These are phyloP conservation scores for Colletotrichum liaoningense DNA, from an alignment of 2,329 filamentous ascomycete species.

Conservation along the genomic window DNA sequence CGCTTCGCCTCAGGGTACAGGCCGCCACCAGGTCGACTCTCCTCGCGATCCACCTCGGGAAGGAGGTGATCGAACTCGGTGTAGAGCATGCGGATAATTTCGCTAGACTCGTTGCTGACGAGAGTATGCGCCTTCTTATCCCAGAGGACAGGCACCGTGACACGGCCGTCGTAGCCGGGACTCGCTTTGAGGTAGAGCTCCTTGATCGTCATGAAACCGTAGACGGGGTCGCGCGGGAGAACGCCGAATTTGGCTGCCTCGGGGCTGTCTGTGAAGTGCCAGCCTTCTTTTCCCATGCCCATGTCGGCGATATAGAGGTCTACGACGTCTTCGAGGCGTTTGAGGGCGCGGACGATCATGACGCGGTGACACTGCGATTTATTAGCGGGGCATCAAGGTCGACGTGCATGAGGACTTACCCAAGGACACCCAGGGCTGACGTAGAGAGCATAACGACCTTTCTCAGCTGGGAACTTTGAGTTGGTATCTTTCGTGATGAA, in stretches of 20 bases:
- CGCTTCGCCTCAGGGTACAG: conserved; percentile 67
- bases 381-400: too few species aligned
- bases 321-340: conserved; percentile 78
- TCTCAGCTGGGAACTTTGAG: conserved; percentile 67
- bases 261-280: conserved; percentile 56
- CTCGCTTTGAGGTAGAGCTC: conserved; percentile 78
- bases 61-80: conserved; percentile 75
- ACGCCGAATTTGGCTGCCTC: conserved; percentile 52
- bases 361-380: conserved; percentile 72
- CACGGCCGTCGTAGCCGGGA: conserved; percentile 74
- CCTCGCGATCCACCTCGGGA: conserved; percentile 63
- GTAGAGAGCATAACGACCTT: conserved; percentile 71
- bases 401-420: conserved; percentile 50
- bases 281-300: conserved; percentile 69
- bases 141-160: conserved; percentile 80
- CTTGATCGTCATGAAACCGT: conserved; percentile 74
- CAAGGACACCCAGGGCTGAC: conserved; percentile 72
- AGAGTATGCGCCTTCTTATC: conserved; percentile 76
- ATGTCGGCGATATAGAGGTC: conserved; percentile 76
- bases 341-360: conserved; percentile 77
- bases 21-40: conserved; percentile 60
- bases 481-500: conserved; percentile 62
- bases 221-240: conserved; percentile 69
- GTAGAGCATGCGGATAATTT: conserved; percentile 89
- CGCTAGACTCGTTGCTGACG: conserved; percentile 85